Evolutionary conservation across 1,139 yeast species (phyloP), one percentile per base, ranked within the genome.

Genomic region (Hansenula anomala): DNA sequence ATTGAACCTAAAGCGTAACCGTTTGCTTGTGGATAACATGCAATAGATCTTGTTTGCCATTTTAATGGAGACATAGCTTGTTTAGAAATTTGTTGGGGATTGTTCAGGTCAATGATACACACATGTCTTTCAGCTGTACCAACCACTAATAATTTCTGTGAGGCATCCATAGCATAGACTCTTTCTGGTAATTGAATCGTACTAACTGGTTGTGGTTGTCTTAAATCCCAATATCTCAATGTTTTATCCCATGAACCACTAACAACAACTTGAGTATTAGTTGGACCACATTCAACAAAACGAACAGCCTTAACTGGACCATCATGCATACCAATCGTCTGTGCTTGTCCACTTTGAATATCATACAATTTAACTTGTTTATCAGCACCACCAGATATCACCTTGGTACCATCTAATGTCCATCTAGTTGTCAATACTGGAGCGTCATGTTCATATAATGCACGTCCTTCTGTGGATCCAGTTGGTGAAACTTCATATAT

Each of bases 221-320:
- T 79, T 65, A 85, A 71, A 61, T 92, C 97, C 97, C 97, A 89
- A 63, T 92, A 94, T 58, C 78, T 80, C 48, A 94, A 66, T 0
- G 97, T 89, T 63, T 89, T 89, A 62, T 94, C 98, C 97, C 97
- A 92, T 7, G 97, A 87, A 13, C 96, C 96, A 33, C 92, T 79
- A 2, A 90, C 97, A 22, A 92, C 79, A 45, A 87, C 87, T 33
- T 84, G 96, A 0, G 88, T 75, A 54, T 81, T 83, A 24, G 80
- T 69, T 10, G 92, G 89, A 0, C 95, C 95, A 58, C 92, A 84
- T 46, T 81, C 83, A 11, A 88, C 95, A 45, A 75, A 80, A 43
- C 95, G 69, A 24, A 92, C 86, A 19, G 77, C 61, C 44, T 73
- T 75, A 13, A 94, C 95, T 0, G 97, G 75, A 3, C 81, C 88